Conservation (phyloP, 108 stramenopile species). For the Phaeodactylum tricornutum region DNA sequence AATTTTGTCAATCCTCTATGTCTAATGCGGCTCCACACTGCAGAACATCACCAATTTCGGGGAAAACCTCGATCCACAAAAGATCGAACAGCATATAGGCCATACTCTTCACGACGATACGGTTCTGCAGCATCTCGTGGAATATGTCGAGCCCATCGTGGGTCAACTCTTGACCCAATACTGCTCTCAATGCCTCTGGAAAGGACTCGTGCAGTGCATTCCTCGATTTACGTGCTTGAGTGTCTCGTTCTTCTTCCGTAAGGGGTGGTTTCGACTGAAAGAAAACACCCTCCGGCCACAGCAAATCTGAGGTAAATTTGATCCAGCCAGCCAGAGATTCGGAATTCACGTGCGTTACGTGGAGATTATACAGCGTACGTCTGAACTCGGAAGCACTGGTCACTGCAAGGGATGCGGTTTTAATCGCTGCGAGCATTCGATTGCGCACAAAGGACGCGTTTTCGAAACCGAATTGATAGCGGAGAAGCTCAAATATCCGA, state of each 20-base stretch:
- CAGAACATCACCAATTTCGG: constrained; percentile 68
- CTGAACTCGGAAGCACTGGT: constrained; percentile 64
- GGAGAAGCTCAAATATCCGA: constrained; percentile 53
- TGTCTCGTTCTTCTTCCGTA: constrained; percentile 32
- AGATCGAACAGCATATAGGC: constrained; percentile 80
- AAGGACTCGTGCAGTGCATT: constrained; percentile 41
- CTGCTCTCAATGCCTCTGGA: constrained; percentile 60
- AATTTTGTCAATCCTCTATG: constrained; percentile 15
- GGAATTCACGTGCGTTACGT: constrained; percentile 54
- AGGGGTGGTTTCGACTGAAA: constrained; percentile 28
- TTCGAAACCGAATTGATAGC: constrained; percentile 72
- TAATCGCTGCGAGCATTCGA: constrained; percentile 65
- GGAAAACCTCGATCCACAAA: constrained; percentile 69
- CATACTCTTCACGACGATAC: constrained; percentile 72
- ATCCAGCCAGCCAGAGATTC: constrained; percentile 58
- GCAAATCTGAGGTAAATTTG: constrained; percentile 36
- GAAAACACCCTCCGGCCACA: constrained; percentile 83
- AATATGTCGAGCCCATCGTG: constrained; percentile 51
- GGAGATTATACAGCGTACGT: constrained; percentile 49
- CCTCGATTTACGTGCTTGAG: constrained; percentile 26
- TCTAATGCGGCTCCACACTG: constrained; percentile 54
- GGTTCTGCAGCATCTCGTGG: constrained; percentile 83
- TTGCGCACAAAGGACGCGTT: constrained; percentile 81
- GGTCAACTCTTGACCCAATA: constrained; percentile 66
- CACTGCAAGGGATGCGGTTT: constrained; percentile 68